These are phyloP conservation scores for Ambrosiella beaveri DNA, from an alignment of 2,329 filamentous ascomycete genomes.

Conservation along the genomic window DNA sequence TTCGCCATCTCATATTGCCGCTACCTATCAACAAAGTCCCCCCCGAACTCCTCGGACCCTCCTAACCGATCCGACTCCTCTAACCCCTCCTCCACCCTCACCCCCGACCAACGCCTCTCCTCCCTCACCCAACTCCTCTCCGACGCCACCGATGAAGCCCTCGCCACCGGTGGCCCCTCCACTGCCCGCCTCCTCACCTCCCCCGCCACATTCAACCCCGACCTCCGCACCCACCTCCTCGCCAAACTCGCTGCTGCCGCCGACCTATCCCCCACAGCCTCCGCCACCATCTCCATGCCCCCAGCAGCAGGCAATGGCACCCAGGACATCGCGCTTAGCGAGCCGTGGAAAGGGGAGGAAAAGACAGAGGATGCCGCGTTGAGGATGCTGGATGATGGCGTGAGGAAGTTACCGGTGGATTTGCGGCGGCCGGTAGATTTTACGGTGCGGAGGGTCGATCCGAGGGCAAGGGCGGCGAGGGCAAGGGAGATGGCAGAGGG, in stretches of 20 bases:
- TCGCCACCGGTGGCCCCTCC: slow-evolving; percentile 34
- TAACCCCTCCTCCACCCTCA: neutral
- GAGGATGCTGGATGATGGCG: slow-evolving; percentile 67
- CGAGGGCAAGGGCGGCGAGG: slow-evolving; percentile 31
- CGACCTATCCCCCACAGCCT: slow-evolving; percentile 25
- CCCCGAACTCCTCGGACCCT: neutral
- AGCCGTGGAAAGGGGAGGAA: slow-evolving; percentile 68
- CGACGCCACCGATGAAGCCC: slow-evolving; percentile 45
- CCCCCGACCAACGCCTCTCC: neutral
- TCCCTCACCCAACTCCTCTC: slow-evolving; percentile 32
- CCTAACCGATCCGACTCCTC: neutral
- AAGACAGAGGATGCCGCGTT: slow-evolving; percentile 55
- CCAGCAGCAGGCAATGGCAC: slow-evolving; percentile 39
- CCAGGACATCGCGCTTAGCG: slow-evolving; percentile 46
- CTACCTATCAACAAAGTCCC: neutral
- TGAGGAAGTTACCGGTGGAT: slow-evolving; percentile 45
- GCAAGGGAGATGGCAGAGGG: slow-evolving; percentile 40
- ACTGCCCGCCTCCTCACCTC: slow-evolving; percentile 40
- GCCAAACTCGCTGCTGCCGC: slow-evolving; percentile 38
- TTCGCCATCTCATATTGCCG: neutral
- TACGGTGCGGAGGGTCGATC: slow-evolving; percentile 25
- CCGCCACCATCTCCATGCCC: slow-evolving; percentile 33
- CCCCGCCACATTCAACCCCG: slow-evolving; percentile 42
- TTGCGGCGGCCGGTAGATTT: slow-evolving; percentile 35
- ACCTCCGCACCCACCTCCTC: slow-evolving; percentile 41